Percentiles rank a stretch among this genome's conserved stretches.
Evolutionary conservation across 2,329 filamentous ascomycete species (phyloP).

Genomic region (Eutypa lata): DNA sequence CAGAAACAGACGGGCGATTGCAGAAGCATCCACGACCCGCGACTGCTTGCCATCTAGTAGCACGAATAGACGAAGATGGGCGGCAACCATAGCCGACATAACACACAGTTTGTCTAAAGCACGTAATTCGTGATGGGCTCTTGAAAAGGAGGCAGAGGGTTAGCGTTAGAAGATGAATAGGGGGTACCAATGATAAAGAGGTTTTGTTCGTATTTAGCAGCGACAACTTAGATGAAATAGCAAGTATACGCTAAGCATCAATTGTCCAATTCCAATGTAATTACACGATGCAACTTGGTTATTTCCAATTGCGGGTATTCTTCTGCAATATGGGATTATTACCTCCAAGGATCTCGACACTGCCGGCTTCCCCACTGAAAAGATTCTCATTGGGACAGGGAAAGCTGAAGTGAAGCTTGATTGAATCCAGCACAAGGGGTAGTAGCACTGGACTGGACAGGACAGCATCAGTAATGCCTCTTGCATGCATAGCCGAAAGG

Average conservation of each 20-base stretch:
- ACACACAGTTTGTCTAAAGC: constrained; percentile 12
- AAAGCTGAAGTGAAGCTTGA: not conserved
- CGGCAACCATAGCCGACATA: constrained; percentile 22
- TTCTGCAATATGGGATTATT: not conserved
- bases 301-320: not conserved
- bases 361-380: not conserved
- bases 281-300: not conserved
- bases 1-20: constrained; percentile 27
- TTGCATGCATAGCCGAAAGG: constrained; percentile 30
- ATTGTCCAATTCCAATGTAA: not conserved
- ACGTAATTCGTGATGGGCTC: not conserved
- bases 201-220: not conserved
- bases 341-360: not conserved
- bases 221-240: not conserved
- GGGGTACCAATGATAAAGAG: not conserved
- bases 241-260: not conserved
- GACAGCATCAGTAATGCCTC: constrained; percentile 10
- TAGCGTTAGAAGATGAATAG: not conserved
- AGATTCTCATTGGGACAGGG: not conserved
- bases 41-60: constrained; percentile 28
- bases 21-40: constrained; percentile 22
- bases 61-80: constrained; percentile 20
- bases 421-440: not conserved
- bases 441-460: not conserved
- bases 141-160: not conserved